Evolutionary conservation across 306 rosid genomes (phyloP).

Genomic region (Lathyrus oleraceus): DNA sequence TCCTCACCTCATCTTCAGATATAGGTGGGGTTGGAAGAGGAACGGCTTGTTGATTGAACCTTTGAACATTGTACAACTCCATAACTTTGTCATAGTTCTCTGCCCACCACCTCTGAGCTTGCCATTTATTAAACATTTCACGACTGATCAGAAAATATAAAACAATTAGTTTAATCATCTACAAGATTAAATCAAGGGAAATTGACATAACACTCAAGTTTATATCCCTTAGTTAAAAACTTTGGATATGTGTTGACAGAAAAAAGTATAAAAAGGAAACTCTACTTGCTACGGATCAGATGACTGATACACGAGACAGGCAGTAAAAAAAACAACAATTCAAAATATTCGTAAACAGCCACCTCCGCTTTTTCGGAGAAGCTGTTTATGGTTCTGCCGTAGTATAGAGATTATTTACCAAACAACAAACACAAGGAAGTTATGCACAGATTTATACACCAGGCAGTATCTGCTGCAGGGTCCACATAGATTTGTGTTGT

Average conservation of each 20-base stretch:
- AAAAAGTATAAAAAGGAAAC: background rate
- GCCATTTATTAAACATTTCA: slow-evolving; percentile 87
- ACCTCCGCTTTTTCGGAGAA: too few species aligned
- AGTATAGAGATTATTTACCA: too few species aligned
- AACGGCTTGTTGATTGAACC: slow-evolving; percentile 79
- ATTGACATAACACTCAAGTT: background rate
- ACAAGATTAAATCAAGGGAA: background rate
- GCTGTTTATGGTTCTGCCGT: too few species aligned
- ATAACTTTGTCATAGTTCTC: slow-evolving; percentile 93
- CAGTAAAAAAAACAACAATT: too few species aligned
- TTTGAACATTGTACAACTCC: slow-evolving; percentile 94
- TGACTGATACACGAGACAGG: too few species aligned
- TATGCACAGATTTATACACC: too few species aligned
- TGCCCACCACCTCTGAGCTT: slow-evolving; percentile 97
- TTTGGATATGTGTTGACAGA: background rate
- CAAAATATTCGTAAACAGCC: too few species aligned
- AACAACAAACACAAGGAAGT: too few species aligned
- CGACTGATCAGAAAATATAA: slow-evolving; percentile 59
- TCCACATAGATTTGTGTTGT: too few species aligned
- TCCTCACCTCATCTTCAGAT: slow-evolving; percentile 84
- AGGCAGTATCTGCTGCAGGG: too few species aligned
- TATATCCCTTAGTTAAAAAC: background rate
- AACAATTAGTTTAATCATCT: slow-evolving; percentile 33
- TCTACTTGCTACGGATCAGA: background rate
- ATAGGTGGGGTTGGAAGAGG: slow-evolving; percentile 90